Percentiles rank a stretch among this genome's conserved stretches.
Evolutionary conservation across 2,329 filamentous ascomycete genomes (phyloP).

Genomic region (Talaromyces verruculosus): DNA sequence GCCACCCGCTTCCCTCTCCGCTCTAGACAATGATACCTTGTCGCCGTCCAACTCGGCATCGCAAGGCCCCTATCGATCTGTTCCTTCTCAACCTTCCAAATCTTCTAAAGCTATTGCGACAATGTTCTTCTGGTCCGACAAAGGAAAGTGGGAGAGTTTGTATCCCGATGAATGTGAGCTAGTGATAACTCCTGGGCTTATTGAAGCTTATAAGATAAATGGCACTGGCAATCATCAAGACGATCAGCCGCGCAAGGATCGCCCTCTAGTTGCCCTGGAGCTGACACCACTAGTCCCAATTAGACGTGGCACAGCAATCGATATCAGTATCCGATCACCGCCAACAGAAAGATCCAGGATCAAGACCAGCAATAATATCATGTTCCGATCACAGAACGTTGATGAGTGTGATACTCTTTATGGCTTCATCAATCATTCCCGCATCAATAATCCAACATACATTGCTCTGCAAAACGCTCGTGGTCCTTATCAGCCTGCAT

Average conservation of each 20-base stretch:
- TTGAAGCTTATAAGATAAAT: conserved; percentile 62
- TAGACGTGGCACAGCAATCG: conserved; percentile 84
- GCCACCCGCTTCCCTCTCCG: conserved; percentile 36
- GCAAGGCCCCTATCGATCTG: conserved; percentile 65
- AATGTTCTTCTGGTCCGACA: conserved; percentile 65
- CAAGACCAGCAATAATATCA: conserved; percentile 72
- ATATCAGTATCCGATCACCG: conserved; percentile 89
- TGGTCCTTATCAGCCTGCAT: conserved; percentile 52
- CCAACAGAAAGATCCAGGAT: conserved; percentile 72
- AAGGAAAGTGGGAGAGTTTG: conserved; percentile 61
- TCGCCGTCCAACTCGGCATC: conserved; percentile 81
- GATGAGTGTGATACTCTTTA: conserved; percentile 82
- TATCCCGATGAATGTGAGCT: conserved; percentile 64
- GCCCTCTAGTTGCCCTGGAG: conserved; percentile 69
- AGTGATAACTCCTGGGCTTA: conserved; percentile 62
- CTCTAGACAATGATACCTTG: conserved; percentile 60
- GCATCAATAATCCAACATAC: conserved; percentile 90
- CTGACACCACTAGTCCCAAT: conserved; percentile 89
- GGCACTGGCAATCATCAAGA: conserved; percentile 33
- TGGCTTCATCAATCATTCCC: conserved; percentile 78
- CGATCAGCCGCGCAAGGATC: conserved; percentile 28
- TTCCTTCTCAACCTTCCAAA: conserved; percentile 49
- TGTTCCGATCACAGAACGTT: conserved; percentile 77
- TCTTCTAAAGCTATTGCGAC: conserved; percentile 59
- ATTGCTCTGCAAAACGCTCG: conserved; percentile 74